A percentile compares a stretch with the other conserved stretches of the same genome.
phyloP scores from a whole-genome alignment of 2,329 filamentous ascomycete species.

The Calonectria ilicicola region DNA sequence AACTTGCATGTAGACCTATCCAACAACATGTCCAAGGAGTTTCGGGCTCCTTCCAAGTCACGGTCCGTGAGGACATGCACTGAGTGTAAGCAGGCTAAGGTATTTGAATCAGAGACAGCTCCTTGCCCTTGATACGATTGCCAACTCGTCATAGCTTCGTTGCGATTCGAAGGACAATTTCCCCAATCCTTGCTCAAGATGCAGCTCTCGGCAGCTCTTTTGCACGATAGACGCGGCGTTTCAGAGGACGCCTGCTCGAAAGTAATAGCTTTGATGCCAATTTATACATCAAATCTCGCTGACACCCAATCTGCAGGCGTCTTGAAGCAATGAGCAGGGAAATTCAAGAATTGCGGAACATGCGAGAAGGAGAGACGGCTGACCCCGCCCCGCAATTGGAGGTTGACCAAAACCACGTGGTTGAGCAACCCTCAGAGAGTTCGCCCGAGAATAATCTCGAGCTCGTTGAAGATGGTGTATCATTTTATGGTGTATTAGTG shows the following conservation, averaged over 20 bases:
- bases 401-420: background rate
- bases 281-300: background rate
- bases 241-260: conserved; percentile 32
- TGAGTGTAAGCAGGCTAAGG: conserved; percentile 33
- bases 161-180: conserved; percentile 37
- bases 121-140: background rate
- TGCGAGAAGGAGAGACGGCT: conserved; percentile 16
- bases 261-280: conserved; percentile 7
- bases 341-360: conserved; percentile 34
- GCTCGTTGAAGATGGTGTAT: background rate
- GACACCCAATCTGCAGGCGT: background rate
- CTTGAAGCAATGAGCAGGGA: conserved; percentile 35
- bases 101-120: background rate
- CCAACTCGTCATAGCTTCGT: conserved; percentile 22
- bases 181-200: conserved; percentile 34
- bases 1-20: too few species aligned
- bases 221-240: conserved; percentile 35
- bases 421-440: background rate
- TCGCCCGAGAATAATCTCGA: conserved; percentile 25
- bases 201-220: conserved; percentile 30
- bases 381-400: background rate
- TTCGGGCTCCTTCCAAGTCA: background rate
- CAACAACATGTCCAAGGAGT: background rate
- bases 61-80: conserved; percentile 29
- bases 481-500: conserved; percentile 9